phyloP scores from a whole-genome alignment of 805 yeast genomes.

The Wickerhamomyces canadensis region DNA sequence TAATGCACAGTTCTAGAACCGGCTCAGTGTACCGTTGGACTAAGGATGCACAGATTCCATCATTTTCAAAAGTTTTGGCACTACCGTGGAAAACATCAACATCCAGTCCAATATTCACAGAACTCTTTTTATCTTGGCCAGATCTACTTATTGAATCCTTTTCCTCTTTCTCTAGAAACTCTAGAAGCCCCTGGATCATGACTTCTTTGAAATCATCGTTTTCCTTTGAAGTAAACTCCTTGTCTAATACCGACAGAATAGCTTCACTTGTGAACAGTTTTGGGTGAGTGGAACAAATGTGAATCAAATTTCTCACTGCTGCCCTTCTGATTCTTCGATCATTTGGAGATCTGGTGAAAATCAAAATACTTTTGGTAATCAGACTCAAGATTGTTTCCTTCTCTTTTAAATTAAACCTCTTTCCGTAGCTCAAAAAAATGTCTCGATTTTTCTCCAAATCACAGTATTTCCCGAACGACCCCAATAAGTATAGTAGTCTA shows the following conservation, averaged over 20 bases:
- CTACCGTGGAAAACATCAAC: slow-evolving; percentile 51
- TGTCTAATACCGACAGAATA: slow-evolving; percentile 46
- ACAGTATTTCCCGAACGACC: slow-evolving; percentile 68
- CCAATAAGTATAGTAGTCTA: slow-evolving; percentile 56
- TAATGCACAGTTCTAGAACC: slow-evolving; percentile 44
- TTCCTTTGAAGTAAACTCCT: slow-evolving; percentile 32
- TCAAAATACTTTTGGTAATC: slow-evolving; percentile 51
- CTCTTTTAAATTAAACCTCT: slow-evolving; percentile 37
- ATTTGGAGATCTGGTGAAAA: slow-evolving; percentile 38
- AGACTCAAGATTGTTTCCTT: slow-evolving; percentile 54
- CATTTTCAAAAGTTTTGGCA: slow-evolving; percentile 43
- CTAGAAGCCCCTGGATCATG: slow-evolving; percentile 51
- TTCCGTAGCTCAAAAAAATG: slow-evolving; percentile 30
- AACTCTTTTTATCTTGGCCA: slow-evolving; percentile 33
- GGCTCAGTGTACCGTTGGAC: slow-evolving; percentile 54
- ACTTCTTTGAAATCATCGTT: slow-evolving; percentile 41
- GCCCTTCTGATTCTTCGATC: slow-evolving; percentile 37
- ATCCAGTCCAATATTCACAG: slow-evolving; percentile 29
- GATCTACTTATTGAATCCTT: slow-evolving; percentile 34
- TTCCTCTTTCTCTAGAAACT: slow-evolving; percentile 56
- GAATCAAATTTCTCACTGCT: slow-evolving; percentile 53
- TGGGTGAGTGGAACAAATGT: slow-evolving; percentile 58
- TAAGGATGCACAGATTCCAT: slow-evolving; percentile 70
- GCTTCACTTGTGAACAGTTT: slow-evolving; percentile 56
- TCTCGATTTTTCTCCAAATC: slow-evolving; percentile 43